Evolutionary conservation across 192 early-diverging fungal genomes (phyloP), one percentile per base, ranked within the genome.

Genomic region (Mortierella hygrophila): DNA sequence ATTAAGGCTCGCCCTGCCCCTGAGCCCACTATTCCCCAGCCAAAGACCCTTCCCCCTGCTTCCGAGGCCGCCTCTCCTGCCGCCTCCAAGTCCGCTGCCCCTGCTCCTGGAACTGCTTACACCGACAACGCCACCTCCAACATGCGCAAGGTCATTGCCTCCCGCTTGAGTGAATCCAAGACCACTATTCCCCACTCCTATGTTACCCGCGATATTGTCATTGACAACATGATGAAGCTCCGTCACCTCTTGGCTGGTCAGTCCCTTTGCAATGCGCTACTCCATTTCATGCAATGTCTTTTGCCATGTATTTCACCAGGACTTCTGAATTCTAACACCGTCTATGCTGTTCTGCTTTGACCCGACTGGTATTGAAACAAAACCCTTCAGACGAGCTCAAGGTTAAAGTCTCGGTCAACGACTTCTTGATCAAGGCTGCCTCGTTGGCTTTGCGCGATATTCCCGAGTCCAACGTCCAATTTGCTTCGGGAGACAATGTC

Each of bases 371-470:
- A 75, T 75, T 79, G 32, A 37, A 65, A 65, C 60, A 32, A 29
- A 65, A 65, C 49, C 72, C 5, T 71, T 42, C 52, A 89, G 88
- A 88, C n/a, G 78, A 88, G 80, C 70, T 88, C 16, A 63, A 78
- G 41, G 88, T 88, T 9, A 82, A 80, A 74, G 92, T 98, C 29
- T 96, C 96, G 68, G 93, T 99, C 68, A 97, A 98, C 87, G 98
- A 99, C 89, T 97, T 99, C 88, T 93, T 99, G 73, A 94, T 97
- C 91, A 97, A 98, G 92, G 98, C 98, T 0, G 92, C 96, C 8
- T 92, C 92, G 46, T 89, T 96, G 40, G 96, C 98, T 2, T 89
- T 98, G 65, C 91, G 92, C 65, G 97, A 98, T 77, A 95, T 98
- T 8, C 96, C 96, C 29, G 94, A 93, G 21, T 94, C 95, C 63